Percentiles rank a stretch among this genome's conserved stretches.
Evolutionary conservation across 2,329 filamentous ascomycete species (phyloP).

Genomic region (Elsinoe fawcettii): DNA sequence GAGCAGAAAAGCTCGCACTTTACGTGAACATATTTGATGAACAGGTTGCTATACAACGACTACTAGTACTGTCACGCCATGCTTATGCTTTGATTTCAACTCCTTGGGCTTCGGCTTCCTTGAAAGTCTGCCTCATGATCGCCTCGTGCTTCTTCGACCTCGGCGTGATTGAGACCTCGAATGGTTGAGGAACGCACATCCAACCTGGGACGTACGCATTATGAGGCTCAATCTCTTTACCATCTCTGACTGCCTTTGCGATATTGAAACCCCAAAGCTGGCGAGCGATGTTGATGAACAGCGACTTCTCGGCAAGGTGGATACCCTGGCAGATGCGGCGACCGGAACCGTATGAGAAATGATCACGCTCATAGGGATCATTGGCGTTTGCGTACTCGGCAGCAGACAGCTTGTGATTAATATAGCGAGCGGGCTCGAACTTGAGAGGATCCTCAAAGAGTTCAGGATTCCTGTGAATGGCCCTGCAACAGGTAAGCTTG

Average conservation of each 20-base stretch:
- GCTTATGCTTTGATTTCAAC: slow-evolving; percentile 5
- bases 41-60: neutral
- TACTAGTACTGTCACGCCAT: neutral
- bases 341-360: slow-evolving; percentile 32
- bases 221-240: slow-evolving; percentile 23
- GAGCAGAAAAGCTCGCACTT: neutral
- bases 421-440: slow-evolving; percentile 26
- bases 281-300: slow-evolving; percentile 31
- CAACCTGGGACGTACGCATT: slow-evolving; percentile 21
- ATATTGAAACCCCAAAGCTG: slow-evolving; percentile 32
- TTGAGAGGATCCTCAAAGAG: slow-evolving; percentile 25
- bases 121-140: neutral
- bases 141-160: slow-evolving; percentile 17
- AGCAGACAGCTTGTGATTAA: slow-evolving; percentile 22
- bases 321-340: slow-evolving; percentile 31
- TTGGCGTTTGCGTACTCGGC: slow-evolving; percentile 28
- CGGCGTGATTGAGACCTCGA: slow-evolving; percentile 27
- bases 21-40: neutral
- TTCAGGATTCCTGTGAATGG: slow-evolving; percentile 28
- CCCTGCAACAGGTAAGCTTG: slow-evolving; percentile 18
- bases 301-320: slow-evolving; percentile 32
- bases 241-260: slow-evolving; percentile 25
- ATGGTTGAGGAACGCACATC: slow-evolving; percentile 28
- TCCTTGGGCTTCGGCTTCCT: neutral
- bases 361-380: slow-evolving; percentile 29